Conservation (phyloP, 495 filamentous ascomycete genomes). For the Penicillium chermesinum region DNA sequence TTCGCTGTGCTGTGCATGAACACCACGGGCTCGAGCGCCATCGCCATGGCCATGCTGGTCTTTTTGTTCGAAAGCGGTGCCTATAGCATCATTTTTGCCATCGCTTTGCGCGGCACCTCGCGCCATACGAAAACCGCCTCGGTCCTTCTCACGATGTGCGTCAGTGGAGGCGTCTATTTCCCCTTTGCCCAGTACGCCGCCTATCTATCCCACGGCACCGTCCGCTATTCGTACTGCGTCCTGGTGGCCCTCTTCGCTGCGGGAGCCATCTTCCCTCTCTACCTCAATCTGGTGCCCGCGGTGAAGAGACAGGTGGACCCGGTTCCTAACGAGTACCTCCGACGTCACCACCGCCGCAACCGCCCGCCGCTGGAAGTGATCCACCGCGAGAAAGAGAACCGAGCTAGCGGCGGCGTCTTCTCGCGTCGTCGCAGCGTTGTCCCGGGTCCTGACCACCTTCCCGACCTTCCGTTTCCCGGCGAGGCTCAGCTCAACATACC, state of each 20-base stretch:
- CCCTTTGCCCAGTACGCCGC: slow-evolving; percentile 50
- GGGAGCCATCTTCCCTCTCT: slow-evolving; percentile 55
- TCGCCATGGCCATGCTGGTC: slow-evolving; percentile 49
- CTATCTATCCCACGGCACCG: slow-evolving; percentile 25
- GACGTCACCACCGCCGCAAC: slow-evolving; percentile 28
- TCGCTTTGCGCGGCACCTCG: slow-evolving; percentile 56
- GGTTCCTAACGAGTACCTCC: slow-evolving; percentile 42
- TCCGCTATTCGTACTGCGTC: slow-evolving; percentile 51
- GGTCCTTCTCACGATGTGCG: slow-evolving; percentile 49
- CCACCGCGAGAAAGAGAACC: slow-evolving; percentile 33
- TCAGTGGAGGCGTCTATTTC: slow-evolving; percentile 53
- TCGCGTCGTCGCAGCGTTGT: slow-evolving; percentile 37
- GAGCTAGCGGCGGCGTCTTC: slow-evolving; percentile 31
- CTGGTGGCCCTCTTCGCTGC: slow-evolving; percentile 54
- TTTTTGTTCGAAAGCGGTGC: slow-evolving; percentile 58
- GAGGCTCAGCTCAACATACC: slow-evolving; percentile 7
- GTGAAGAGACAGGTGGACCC: slow-evolving; percentile 62
- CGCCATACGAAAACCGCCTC: slow-evolving; percentile 55
- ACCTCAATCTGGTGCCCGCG: slow-evolving; percentile 49
- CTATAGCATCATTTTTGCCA: slow-evolving; percentile 60
- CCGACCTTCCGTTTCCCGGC: slow-evolving; percentile 21
- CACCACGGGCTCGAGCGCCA: slow-evolving; percentile 39
- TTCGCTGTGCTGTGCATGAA: slow-evolving; percentile 53
- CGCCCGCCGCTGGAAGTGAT: slow-evolving; percentile 14
- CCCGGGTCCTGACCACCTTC: slow-evolving; percentile 26